These are phyloP conservation scores for Ceratorhiza oryzae-sativae DNA, from an alignment of 1,284 basidiomycete species.

Conservation along the genomic window DNA sequence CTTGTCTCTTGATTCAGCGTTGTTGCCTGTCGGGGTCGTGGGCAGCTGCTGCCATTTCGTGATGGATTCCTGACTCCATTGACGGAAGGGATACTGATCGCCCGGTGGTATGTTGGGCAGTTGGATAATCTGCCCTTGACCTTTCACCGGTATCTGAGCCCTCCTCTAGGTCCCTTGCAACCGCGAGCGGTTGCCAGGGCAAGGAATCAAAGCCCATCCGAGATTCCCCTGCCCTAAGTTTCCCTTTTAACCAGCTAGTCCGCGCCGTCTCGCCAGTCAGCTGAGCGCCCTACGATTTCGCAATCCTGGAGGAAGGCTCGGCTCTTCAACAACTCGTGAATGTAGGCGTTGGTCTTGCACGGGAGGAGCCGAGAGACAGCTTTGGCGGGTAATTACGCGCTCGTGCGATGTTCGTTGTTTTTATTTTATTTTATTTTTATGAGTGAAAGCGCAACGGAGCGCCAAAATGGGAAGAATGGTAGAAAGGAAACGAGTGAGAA, in stretches of 20 bases:
- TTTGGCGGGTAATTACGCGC: slow-evolving; percentile 84
- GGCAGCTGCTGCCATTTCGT: slow-evolving; percentile 70
- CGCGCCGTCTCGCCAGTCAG: slow-evolving; percentile 70
- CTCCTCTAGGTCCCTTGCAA: too few relatives aligned
- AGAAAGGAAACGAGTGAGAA: too few relatives aligned
- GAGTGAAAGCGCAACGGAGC: too few relatives aligned
- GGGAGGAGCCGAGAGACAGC: slow-evolving; percentile 81
- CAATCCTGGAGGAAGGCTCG: slow-evolving; percentile 83
- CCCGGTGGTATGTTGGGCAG: slow-evolving; percentile 78
- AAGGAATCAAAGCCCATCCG: too few relatives aligned
- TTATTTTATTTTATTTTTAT: too few relatives aligned
- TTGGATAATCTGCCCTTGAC: slow-evolving; percentile 92
- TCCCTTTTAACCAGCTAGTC: slow-evolving; percentile 52
- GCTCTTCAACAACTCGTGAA: slow-evolving; percentile 75
- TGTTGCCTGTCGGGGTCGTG: slow-evolving; percentile 2
- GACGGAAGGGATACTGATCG: slow-evolving; percentile 85
- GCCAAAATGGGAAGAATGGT: too few relatives aligned
- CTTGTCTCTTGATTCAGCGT: not conserved
- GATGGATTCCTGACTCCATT: slow-evolving; percentile 74
- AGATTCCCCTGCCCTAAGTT: slow-evolving; percentile 61
- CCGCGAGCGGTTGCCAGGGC: too few relatives aligned
- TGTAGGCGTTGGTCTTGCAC: slow-evolving; percentile 85
- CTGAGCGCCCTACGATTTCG: slow-evolving; percentile 81
- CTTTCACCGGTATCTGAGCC: slow-evolving; percentile 97
- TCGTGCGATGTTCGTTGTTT: slow-evolving; percentile 50